These are phyloP conservation scores for Penicillium roqueforti DNA, from an alignment of 495 filamentous ascomycete genomes.

Conservation along the genomic window DNA sequence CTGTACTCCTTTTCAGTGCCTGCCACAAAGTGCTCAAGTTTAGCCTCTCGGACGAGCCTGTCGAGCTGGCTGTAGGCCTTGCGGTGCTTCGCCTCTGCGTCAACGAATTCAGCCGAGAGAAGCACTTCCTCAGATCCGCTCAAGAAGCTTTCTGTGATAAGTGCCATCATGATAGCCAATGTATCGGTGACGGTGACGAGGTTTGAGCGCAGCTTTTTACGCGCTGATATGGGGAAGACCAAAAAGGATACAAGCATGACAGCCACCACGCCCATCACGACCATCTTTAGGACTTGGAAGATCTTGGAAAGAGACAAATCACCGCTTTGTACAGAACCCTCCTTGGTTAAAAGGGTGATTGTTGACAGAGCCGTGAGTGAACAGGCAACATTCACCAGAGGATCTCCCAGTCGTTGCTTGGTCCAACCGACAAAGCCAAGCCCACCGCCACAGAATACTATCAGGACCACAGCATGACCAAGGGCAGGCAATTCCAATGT, in stretches of 20 bases:
- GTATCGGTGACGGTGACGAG: slow-evolving; percentile 72
- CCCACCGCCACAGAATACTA: slow-evolving; percentile 85
- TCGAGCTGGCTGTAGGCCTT: slow-evolving; percentile 67
- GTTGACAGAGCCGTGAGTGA: slow-evolving; percentile 87
- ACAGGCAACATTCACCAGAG: slow-evolving; percentile 85
- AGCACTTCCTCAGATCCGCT: slow-evolving; percentile 80
- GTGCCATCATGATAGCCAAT: slow-evolving; percentile 72
- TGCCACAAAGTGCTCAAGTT: slow-evolving; percentile 80
- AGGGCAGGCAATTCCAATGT: slow-evolving; percentile 59
- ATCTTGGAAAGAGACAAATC: slow-evolving; percentile 80
- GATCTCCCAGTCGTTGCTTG: slow-evolving; percentile 81
- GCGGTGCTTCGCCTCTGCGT: slow-evolving; percentile 62
- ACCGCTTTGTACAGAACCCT: slow-evolving; percentile 76
- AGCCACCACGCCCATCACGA: slow-evolving; percentile 75
- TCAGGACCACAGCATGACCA: slow-evolving; percentile 76
- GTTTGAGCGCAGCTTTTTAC: slow-evolving; percentile 67
- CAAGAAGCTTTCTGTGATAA: slow-evolving; percentile 82
- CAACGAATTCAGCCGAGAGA: slow-evolving; percentile 55
- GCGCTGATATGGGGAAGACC: slow-evolving; percentile 77
- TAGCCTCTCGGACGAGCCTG: slow-evolving; percentile 81
- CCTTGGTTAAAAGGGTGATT: slow-evolving; percentile 89
- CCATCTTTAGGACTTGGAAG: slow-evolving; percentile 82
- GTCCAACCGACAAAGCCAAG: slow-evolving; percentile 89
- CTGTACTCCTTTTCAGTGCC: slow-evolving; percentile 81
- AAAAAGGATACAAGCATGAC: slow-evolving; percentile 74